Percentiles rank a stretch among this genome's conserved stretches.
phyloP scores from a whole-genome alignment of 164 flowering plant genomes.

The Magnolia kwangsiensis region DNA sequence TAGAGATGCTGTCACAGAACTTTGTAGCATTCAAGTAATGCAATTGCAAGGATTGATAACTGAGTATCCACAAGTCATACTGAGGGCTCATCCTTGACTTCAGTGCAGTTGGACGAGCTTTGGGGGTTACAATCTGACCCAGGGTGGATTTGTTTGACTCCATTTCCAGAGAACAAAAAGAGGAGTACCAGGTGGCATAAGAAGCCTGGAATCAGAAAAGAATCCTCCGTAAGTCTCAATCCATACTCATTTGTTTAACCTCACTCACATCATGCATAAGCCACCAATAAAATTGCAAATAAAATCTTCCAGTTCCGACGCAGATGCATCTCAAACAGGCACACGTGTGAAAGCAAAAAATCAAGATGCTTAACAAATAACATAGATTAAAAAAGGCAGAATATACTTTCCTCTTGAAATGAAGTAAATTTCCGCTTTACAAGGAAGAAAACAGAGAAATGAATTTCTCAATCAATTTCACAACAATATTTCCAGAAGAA shows the following conservation, averaged over 20 bases:
- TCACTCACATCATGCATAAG: background rate
- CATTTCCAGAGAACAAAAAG: constrained; percentile 72
- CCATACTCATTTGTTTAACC: background rate
- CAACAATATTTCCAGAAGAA: background rate
- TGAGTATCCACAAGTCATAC: background rate
- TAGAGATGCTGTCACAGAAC: background rate
- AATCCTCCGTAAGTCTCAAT: background rate
- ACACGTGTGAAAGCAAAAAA: background rate
- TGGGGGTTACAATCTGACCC: constrained; percentile 51
- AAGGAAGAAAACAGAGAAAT: background rate
- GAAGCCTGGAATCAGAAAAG: constrained; percentile 62
- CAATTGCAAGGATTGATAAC: background rate
- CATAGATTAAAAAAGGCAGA: background rate
- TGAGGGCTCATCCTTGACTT: constrained; percentile 56
- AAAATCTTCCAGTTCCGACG: background rate
- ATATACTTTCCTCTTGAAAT: background rate
- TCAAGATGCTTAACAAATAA: background rate
- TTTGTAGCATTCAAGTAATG: background rate
- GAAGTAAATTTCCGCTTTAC: background rate
- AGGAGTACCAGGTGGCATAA: constrained; percentile 90
- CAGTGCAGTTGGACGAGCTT: constrained; percentile 47
- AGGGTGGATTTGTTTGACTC: constrained; percentile 50
- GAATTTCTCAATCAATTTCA: background rate
- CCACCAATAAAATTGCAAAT: background rate
- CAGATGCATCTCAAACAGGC: background rate